Evolutionary conservation across 139 green algal genomes (phyloP), one percentile per base, ranked within the genome.

Genomic region (Astrephomene gubernaculifera): DNA sequence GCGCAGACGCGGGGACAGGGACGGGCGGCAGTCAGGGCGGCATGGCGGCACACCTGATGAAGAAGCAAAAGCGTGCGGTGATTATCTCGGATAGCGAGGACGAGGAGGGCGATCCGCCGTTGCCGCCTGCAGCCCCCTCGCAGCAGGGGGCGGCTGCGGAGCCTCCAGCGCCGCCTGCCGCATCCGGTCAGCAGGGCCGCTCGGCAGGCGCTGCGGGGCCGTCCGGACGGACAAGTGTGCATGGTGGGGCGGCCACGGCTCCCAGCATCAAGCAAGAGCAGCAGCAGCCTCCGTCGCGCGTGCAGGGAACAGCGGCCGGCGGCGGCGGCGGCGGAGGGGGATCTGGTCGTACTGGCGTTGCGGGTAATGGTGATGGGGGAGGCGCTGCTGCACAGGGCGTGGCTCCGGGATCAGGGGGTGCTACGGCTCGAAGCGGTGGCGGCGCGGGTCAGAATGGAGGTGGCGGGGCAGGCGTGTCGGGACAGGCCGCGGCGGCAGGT

Each of bases 31-130:
- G 57, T 24, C 2, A 31, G 31, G 75, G 29, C 14, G 76, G 60
- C 29, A 3, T 3, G 0, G 43, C 17, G 14, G 60, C 39, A 0
- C 39, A 45, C 2, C 3, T 21, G 22, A 1, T 70, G 38, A 85
- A 85, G 43, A 75, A 67, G 64, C 5, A 31, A 0, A 85, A 85
- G 31, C 79, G 79, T 2, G 45, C 63, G 0, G 79, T 85, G 31
- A 85, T 85, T 22, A 70, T 85, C 44, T 68, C 79, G 0, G 64
- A 75, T 6, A 85, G 79, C 79, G 79, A 85, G 43, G 79, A 85
- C 2, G 79, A 85, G 7, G 79, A 85, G 2, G 43, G 12, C 21
- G 64, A 85, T 0, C 29, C 38, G 44, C 44, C 27, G 21, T n/a
- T 64, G 6, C 44, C 63, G 22, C 52, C 78, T 21, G 31, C 61